Evolutionary conservation across 148 eudicot genomes (phyloP), one percentile per base, ranked within the genome.

Genomic region (Heliamphora exappendiculata): DNA sequence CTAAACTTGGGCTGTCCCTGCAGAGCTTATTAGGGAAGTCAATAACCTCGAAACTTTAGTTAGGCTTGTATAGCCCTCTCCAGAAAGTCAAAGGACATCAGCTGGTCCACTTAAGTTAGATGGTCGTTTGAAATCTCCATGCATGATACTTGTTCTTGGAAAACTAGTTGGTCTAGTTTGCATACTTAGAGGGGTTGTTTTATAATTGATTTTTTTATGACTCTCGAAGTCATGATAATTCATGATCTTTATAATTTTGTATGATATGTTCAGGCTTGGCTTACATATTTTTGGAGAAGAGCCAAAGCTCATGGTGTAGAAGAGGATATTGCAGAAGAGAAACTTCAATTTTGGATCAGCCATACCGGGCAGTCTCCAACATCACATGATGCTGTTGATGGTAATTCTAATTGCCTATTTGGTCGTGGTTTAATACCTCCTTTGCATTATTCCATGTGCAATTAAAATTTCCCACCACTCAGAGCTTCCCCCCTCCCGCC

Each of bases 301-400:
- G 81, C 81, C 54, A 73, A 72, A 63, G 64, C 76, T 51, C 72
- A 78, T 59, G 72, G 76, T 31, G 81, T 78, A 58, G 81, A 78
- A 78, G 76, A 78, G 28, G 81, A 78, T 78, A 73, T 78, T 72
- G 81, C 81, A 17, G 81, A 78, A 37, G 76, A 78, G 54, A 72
- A 72, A 29, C 72, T 78, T 78, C 72, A 78, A 63, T 78, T 49
- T 78, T 78, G 81, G 81, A 78, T 72, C 57, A 78, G 81, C 72
- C 81, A 42, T 12, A 78, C 62, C 26, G 76, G 76, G 72, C 81
- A 78, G 54, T 62, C 76, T 73, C 57, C 81, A 63, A 72, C 81
- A 51, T 72, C 81, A 64, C 81, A 78, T 64, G 81, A 78, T 64
- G 81, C 72, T 12, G 81, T 78, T 73, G 81, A 78, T 28, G 81